phyloP scores from a whole-genome alignment of 1,139 yeast genomes.

The Williopsis jadinii region DNA sequence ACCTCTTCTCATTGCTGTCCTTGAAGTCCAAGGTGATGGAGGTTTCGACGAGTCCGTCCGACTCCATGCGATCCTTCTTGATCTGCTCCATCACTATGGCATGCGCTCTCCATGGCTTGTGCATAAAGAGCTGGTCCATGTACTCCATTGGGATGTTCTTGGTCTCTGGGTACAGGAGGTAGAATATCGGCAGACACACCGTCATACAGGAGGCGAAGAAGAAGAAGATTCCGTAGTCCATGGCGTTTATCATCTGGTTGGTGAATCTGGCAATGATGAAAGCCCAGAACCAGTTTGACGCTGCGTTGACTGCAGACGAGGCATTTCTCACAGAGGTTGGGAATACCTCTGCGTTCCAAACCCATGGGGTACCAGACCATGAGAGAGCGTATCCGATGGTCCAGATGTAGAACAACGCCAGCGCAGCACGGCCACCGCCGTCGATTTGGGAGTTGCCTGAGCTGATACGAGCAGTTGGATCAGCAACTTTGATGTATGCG shows the following conservation, averaged over 20 bases:
- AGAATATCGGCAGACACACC: slow-evolving; percentile 23
- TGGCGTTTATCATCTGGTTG: slow-evolving; percentile 34
- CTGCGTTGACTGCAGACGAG: slow-evolving; percentile 38
- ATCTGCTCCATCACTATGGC: slow-evolving; percentile 12
- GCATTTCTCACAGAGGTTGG: slow-evolving; percentile 36
- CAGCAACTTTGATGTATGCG: slow-evolving; percentile 37
- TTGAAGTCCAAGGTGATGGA: no score
- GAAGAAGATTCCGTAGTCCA: slow-evolving; percentile 39
- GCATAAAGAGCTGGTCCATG: slow-evolving; percentile 35
- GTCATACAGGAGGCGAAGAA: slow-evolving; percentile 35
- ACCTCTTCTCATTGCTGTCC: no score
- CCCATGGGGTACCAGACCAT: slow-evolving; percentile 46
- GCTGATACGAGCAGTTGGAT: slow-evolving; percentile 14
- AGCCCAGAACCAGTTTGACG: slow-evolving; percentile 44
- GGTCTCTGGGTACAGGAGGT: slow-evolving; percentile 39
- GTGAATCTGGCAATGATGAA: slow-evolving; percentile 42
- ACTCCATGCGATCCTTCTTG: slow-evolving; percentile 2
- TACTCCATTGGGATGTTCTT: slow-evolving; percentile 39
- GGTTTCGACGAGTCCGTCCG: no score
- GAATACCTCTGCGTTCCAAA: slow-evolving; percentile 38
- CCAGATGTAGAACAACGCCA: slow-evolving; percentile 42
- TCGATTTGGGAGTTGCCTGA: slow-evolving; percentile 18
- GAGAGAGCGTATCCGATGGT: slow-evolving; percentile 36
- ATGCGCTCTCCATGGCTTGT: slow-evolving; percentile 19
- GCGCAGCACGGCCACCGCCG: slow-evolving; percentile 42